A percentile compares a stretch with the other conserved stretches of the same genome.
phyloP scores from a whole-genome alignment of 345 rosid species.

The Ricinus communis region DNA sequence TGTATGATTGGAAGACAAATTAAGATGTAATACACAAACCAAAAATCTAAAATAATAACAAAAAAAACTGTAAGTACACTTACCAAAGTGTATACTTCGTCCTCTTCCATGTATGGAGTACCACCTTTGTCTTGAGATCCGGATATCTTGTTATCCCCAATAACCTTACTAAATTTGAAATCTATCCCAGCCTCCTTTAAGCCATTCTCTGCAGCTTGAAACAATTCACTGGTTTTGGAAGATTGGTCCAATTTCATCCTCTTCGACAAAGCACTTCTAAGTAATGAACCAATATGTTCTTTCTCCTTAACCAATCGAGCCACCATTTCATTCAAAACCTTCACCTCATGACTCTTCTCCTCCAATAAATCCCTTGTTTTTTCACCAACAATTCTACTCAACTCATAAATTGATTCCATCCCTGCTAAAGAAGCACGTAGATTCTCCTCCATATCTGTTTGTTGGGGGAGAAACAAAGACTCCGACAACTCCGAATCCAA shows the following conservation, averaged over 20 bases:
- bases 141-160: conserved; percentile 39
- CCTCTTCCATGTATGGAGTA: conserved; percentile 51
- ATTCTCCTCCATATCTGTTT: conserved; percentile 79
- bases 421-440: conserved; percentile 89
- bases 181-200: conserved; percentile 72
- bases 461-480: conserved; percentile 82
- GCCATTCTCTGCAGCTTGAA: conserved; percentile 88
- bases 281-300: conserved; percentile 81
- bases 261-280: conserved; percentile 84
- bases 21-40: conserved; percentile 9
- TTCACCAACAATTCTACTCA: conserved; percentile 57
- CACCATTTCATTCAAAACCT: conserved; percentile 69
- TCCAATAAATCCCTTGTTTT: conserved; percentile 62
- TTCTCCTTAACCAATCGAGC: conserved; percentile 73
- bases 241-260: conserved; percentile 53
- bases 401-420: conserved; percentile 78
- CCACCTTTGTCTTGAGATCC: conserved; percentile 34
- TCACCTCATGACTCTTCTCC: conserved; percentile 62
- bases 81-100: conserved; percentile 84
- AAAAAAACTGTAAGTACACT: conserved; percentile 22
- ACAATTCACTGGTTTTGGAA: conserved; percentile 59
- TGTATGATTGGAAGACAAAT: conserved; percentile 8
- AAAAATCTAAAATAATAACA: background rate
- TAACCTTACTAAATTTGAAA: conserved; percentile 52
- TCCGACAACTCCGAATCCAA: conserved; percentile 73